Percentiles rank a stretch among this genome's conserved stretches.
Conservation (phyloP, 108 stramenopile genomes). For the Skeletonema marinoi region DNA sequence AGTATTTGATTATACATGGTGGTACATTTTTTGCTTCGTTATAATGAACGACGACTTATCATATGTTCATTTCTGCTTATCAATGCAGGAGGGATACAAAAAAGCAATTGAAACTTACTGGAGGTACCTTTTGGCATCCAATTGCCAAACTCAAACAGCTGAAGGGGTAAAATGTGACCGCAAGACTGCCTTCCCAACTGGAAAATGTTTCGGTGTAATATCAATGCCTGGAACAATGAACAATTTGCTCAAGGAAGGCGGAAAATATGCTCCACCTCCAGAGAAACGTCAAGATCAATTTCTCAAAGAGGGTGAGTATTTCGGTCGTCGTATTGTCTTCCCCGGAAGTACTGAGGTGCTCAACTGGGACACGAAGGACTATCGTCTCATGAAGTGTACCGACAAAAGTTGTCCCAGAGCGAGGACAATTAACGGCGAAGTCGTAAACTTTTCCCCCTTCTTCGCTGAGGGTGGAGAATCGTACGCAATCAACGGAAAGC, state of each 20-base stretch:
- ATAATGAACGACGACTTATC: not conserved
- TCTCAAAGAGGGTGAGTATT: slow-evolving; percentile 27
- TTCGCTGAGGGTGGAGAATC: slow-evolving; percentile 46
- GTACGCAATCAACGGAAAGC: slow-evolving; percentile 41
- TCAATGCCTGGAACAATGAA: slow-evolving; percentile 49
- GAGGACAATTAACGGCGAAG: not conserved
- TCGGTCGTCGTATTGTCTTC: slow-evolving; percentile 30
- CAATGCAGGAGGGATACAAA: slow-evolving; percentile 30
- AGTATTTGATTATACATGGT: not conserved
- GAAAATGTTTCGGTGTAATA: slow-evolving; percentile 38
- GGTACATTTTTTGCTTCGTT: not conserved
- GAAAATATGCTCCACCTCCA: slow-evolving; percentile 32
- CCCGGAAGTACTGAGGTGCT: slow-evolving; percentile 34
- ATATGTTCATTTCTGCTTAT: not conserved
- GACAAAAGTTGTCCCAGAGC: slow-evolving; percentile 25
- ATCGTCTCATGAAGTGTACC: slow-evolving; percentile 25
- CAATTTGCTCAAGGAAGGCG: slow-evolving; percentile 33
- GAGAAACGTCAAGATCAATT: slow-evolving; percentile 21
- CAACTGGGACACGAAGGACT: slow-evolving; percentile 17
- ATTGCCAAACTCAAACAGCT: slow-evolving; percentile 31
- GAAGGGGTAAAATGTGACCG: slow-evolving; percentile 36
- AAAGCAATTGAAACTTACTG: slow-evolving; percentile 39
- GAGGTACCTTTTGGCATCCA: slow-evolving; percentile 33
- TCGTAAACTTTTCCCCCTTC: slow-evolving; percentile 44
- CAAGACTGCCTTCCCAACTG: slow-evolving; percentile 47